Percentiles rank a stretch among this genome's conserved stretches.
These are phyloP conservation scores for Kodamaea derodonti DNA, from an alignment of 1,139 yeast genomes.

Conservation along the genomic window DNA sequence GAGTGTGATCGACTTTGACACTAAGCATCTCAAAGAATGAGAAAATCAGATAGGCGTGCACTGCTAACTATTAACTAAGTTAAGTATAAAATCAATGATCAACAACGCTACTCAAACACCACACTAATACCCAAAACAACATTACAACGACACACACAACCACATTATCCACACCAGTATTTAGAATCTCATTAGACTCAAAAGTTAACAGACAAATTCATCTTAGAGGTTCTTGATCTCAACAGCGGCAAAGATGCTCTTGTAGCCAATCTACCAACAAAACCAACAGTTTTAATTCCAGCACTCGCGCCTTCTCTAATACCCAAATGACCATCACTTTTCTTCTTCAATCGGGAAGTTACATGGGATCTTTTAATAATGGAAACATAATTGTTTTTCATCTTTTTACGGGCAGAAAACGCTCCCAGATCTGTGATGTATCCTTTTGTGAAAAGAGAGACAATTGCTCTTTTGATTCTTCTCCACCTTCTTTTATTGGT, in stretches of 20 bases:
- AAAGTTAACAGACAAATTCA: slow-evolving; percentile 17
- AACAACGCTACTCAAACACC: no score
- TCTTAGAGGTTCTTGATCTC: slow-evolving; percentile 10
- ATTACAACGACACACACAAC: no score
- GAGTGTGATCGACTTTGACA: no score
- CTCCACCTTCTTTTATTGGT: slow-evolving; percentile 37
- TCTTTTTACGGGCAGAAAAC: slow-evolving; percentile 10
- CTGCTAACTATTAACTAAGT: no score
- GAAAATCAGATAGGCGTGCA: no score
- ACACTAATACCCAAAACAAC: no score
- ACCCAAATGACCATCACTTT: slow-evolving; percentile 5
- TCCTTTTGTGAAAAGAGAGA: slow-evolving; percentile 26
- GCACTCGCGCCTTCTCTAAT: slow-evolving; percentile 20
- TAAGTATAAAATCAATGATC: no score
- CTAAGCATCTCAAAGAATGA: no score
- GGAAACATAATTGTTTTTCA: slow-evolving; percentile 17
- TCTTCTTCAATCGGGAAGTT: slow-evolving; percentile 17
- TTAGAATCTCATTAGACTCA: no score
- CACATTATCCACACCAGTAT: no score
- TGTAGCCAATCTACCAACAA: slow-evolving; percentile 22
- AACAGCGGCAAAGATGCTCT: slow-evolving; percentile 22
- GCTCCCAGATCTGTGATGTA: slow-evolving; percentile 27
- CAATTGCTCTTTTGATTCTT: slow-evolving; percentile 30
- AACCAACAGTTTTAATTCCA: slow-evolving; percentile 23
- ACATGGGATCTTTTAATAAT: slow-evolving; percentile 24